Percentiles rank a stretch among this genome's conserved stretches.
Conservation (phyloP, 2,329 filamentous ascomycete genomes). For the Fusarium humuli region DNA sequence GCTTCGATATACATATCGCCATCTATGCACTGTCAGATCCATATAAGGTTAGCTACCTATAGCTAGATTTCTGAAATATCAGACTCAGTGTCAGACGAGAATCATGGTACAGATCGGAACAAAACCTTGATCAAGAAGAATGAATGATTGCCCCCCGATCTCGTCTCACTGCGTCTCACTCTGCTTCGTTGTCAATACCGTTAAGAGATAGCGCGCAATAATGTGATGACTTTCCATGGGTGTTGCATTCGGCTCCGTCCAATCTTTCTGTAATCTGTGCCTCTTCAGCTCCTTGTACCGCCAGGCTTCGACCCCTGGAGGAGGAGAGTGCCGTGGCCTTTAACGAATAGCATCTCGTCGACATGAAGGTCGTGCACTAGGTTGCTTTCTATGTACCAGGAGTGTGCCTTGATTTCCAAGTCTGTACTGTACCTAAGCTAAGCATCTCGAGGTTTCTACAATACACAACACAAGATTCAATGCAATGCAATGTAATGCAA, state of each 20-base stretch:
- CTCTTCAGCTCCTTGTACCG: conserved; percentile 38
- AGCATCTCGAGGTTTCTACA: conserved; percentile 1
- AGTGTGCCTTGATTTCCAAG: conserved; percentile 21
- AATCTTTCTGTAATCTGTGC: conserved; percentile 23
- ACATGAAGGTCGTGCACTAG: conserved; percentile 26
- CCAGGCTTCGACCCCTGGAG: conserved; percentile 32
- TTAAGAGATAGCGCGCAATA: conserved; percentile 18
- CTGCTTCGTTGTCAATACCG: conserved; percentile 32
- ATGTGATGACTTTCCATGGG: conserved; percentile 9
- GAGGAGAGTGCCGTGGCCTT: conserved; percentile 21
- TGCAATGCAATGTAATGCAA: neutral
- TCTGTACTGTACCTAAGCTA: neutral
- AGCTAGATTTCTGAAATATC: conserved; percentile 1
- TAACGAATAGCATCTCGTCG: conserved; percentile 21
- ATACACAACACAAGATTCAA: neutral
- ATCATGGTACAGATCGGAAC: conserved; percentile 12
- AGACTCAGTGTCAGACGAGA: conserved; percentile 20
- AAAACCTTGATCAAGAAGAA: conserved; percentile 16
- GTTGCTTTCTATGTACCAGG: neutral
- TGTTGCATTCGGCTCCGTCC: conserved; percentile 22
- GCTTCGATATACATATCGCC: neutral
- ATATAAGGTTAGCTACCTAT: neutral
- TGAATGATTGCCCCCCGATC: conserved; percentile 22
- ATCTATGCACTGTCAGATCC: neutral
- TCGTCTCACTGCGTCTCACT: conserved; percentile 26